A percentile compares a stretch with the other conserved stretches of the same genome.
These are phyloP conservation scores for Prototheca stagnorum DNA, from an alignment of 163 green algal genomes.

Conservation along the genomic window DNA sequence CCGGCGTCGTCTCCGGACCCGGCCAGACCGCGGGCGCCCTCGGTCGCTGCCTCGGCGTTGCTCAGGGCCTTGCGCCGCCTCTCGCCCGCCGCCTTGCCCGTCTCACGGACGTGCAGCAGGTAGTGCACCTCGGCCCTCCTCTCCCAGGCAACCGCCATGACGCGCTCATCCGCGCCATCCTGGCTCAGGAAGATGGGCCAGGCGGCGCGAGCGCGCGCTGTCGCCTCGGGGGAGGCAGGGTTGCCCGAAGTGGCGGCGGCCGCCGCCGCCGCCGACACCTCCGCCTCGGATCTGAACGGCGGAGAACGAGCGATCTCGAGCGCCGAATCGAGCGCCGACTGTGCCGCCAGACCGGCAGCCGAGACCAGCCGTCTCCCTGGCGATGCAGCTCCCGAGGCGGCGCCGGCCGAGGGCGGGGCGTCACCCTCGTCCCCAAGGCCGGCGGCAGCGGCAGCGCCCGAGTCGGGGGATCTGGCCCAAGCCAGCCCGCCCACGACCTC, in stretches of 20 bases:
- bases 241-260: slow-evolving; percentile 16
- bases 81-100: not conserved
- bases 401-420: no score
- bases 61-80: not conserved
- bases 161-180: slow-evolving; percentile 15
- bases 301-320: not conserved
- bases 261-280: not conserved
- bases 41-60: not conserved
- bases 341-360: no score
- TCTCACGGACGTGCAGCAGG: not conserved
- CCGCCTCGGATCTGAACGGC: not conserved
- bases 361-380: no score
- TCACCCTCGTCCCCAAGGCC: no score
- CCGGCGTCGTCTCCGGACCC: not conserved
- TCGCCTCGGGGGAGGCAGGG: slow-evolving; percentile 25
- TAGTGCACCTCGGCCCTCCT: not conserved
- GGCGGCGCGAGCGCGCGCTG: slow-evolving; percentile 19
- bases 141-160: slow-evolving; percentile 3
- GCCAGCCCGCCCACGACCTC: no score
- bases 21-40: no score
- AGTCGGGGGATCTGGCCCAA: no score
- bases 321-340: no score
- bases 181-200: slow-evolving; percentile 35
- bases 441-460: no score
- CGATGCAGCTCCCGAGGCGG: no score